These are phyloP conservation scores for Pleurotus salmoneostramineus DNA, from an alignment of 768 basidiomycete genomes.

Conservation along the genomic window DNA sequence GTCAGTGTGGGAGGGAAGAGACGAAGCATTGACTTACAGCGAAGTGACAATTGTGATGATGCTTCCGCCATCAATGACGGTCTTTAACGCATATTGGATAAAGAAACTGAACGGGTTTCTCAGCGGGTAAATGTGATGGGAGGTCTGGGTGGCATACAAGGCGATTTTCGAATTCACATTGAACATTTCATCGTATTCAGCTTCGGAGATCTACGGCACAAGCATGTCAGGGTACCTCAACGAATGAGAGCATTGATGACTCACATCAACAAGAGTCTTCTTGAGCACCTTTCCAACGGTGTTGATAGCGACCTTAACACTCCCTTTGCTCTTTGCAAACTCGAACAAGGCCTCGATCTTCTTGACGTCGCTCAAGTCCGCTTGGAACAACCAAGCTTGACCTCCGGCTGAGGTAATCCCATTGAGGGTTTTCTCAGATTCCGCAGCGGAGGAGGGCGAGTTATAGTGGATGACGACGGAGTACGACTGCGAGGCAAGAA, in stretches of 20 bases:
- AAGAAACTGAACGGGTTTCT: neutral
- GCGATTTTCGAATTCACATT: neutral
- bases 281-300: neutral
- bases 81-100: neutral
- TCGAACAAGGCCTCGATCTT: neutral
- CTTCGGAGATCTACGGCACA: neutral
- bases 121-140: neutral
- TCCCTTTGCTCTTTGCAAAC: neutral
- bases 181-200: neutral
- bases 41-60: neutral
- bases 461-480: slow-evolving; percentile 1
- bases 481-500: neutral
- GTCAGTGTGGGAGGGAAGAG: neutral
- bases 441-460: neutral
- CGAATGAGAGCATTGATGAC: neutral
- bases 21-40: neutral
- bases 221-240: neutral
- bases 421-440: neutral
- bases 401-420: neutral
- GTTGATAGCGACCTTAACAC: neutral
- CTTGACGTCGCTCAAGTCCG: neutral
- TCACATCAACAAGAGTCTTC: neutral
- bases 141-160: neutral
- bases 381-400: neutral
- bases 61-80: neutral